Evolutionary conservation across 164 flowering plant species (phyloP).

Genomic region (Piper betle): DNA sequence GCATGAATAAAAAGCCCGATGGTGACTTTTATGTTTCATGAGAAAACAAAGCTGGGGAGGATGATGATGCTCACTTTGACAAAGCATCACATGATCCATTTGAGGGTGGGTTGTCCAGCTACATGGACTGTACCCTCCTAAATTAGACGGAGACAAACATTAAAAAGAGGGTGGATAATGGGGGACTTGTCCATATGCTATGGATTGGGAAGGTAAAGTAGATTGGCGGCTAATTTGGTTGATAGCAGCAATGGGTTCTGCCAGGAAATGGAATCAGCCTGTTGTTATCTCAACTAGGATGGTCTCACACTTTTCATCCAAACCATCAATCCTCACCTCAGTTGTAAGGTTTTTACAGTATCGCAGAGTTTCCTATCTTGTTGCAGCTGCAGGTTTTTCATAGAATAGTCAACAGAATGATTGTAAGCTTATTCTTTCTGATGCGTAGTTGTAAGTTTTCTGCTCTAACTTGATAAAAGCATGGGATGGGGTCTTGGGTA

Average conservation of each 20-base stretch:
- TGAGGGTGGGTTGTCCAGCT: too few species aligned
- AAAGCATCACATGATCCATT: too few species aligned
- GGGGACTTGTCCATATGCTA: background rate
- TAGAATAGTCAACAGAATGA: background rate
- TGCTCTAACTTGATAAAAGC: background rate
- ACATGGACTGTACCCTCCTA: too few species aligned
- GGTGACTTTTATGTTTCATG: too few species aligned
- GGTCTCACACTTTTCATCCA: background rate
- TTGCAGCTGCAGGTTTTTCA: background rate
- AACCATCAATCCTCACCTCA: background rate
- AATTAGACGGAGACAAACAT: too few species aligned
- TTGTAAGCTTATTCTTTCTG: background rate
- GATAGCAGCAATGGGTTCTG: background rate
- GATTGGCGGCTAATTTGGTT: background rate
- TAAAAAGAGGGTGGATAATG: background rate
- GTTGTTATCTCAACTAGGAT: background rate
- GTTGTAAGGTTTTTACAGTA: too few species aligned
- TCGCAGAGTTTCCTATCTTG: too few species aligned
- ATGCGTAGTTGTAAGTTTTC: background rate
- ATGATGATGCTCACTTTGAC: too few species aligned
- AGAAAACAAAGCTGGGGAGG: too few species aligned
- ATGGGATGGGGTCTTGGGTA: background rate
- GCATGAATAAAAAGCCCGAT: too few species aligned
- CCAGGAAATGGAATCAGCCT: background rate
- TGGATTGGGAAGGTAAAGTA: background rate